Evolutionary conservation across 2,329 filamentous ascomycete genomes (phyloP), one percentile per base, ranked within the genome.

Genomic region (Penicillium aurantiogriseum): DNA sequence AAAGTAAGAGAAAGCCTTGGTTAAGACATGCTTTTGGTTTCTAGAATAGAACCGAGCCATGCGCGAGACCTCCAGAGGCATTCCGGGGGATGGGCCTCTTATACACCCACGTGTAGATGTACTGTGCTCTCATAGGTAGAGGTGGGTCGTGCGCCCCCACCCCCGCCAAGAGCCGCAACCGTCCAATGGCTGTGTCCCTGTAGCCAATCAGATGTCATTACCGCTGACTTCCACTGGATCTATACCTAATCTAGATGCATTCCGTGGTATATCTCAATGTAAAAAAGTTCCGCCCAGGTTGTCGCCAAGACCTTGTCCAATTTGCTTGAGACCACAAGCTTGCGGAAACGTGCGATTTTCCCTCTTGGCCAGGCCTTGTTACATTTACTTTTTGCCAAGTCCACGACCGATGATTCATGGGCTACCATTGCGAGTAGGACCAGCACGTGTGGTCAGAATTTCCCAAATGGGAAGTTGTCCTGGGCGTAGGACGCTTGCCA

Each of bases 361-460:
- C 23, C 9, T 45, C 51, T 39, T 48, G 42, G 31, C 51, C 9
- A 36, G 39, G 15, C 38, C 52, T 45, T 49, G 49, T 56, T 51
- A 40, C 42, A 45, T 51, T 64, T 51, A 49, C 49, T 51, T 43
- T 45, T 29, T 58, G 60, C 62, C 60, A 64, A 64, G 58, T 31
- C 23, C 29, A 42, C 19, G n/a, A 38, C 35, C 45, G 31, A 48
- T 51, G 56, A 36, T 36, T 36, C 31, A 17, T 36, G 53, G 21
- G 54, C 54, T 50, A 10, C 35, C 50, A 39, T 55, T 59, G 60
- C 59, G 61, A 65, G 61, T 66, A 58, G 36, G 51, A 47, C 33
- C 47, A 40, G 59, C 64, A 66, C 64, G 64, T 66, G 64, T 66
- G 45, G 44, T 36, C 51, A 13, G 6, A 13, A 31, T 53, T 13